Base-by-base conservation (phyloP, 2,329 filamentous ascomycete species). In the Diaporthe citrichinensis region DNA sequence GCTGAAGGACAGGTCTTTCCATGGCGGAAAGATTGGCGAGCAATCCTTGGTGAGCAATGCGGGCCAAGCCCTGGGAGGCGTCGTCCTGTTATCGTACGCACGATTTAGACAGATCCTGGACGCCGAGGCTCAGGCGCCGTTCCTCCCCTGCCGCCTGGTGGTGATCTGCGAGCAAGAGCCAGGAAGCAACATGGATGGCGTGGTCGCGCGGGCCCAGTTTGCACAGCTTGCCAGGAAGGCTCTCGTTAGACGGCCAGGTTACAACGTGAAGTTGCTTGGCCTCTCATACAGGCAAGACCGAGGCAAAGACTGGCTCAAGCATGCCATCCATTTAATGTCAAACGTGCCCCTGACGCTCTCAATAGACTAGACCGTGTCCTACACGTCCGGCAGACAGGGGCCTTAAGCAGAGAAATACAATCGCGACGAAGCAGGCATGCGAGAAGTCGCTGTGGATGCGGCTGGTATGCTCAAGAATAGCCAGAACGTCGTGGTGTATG, bases 361-460 rank as follows among this genome's bases (percentile, higher is more conserved):
- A 9, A 6, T 58, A 1, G 55, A 36, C 55, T 7, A 10, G 55
- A 23, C 28, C 23, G 55, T 23, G 17, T 23, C 15, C 0, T 58
- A 36, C 20, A 15, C 1, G 17, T 6, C 8, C 7, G 28, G 14
- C 3, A 34, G 6, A 0, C 3, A 10, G 1, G 28, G 3, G 20
- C 20, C 53, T 8, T 5, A 4, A 2, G 17, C 34, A 10, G 9
- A 39, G n/a, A 1, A n/a, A 20, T 10, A 12, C 31, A 17, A 2
- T 6, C 3, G 8, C 8, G 17, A 8, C 55, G 28, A 58, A 2
- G 17, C 1, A 4, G 4, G 3, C 25, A 55, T 31, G 12, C n/a
- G 1, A 2, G 15, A 25, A n/a, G 31, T 28, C 15, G 51, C 51
- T 6, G 4, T 12, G 2, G 25, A 28, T 17, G 51, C 25, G 28